phyloP scores from a whole-genome alignment of 1,139 yeast genomes.

The Candida freyschussii region DNA sequence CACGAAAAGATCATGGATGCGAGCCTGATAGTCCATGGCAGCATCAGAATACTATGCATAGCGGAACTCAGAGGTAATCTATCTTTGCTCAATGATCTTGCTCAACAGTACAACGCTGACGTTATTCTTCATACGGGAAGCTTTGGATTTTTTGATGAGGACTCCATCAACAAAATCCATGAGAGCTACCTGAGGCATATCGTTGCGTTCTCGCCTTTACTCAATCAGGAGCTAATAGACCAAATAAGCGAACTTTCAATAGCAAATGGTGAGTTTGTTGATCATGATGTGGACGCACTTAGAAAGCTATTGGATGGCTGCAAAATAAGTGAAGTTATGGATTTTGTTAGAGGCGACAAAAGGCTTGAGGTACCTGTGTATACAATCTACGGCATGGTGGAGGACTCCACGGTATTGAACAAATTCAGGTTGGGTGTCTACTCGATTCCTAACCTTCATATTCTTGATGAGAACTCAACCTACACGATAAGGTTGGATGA shows the following conservation, averaged over 20 bases:
- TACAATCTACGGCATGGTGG: constrained; percentile 71
- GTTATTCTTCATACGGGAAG: constrained; percentile 70
- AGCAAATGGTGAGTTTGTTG: constrained; percentile 37
- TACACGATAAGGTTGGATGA: constrained; percentile 33
- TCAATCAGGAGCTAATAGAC: constrained; percentile 43
- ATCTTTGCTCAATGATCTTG: constrained; percentile 43
- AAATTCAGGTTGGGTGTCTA: constrained; percentile 53
- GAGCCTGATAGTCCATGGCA: constrained; percentile 24
- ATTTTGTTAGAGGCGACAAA: constrained; percentile 44
- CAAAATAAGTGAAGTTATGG: constrained; percentile 50
- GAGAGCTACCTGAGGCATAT: constrained; percentile 56
- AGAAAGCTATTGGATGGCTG: constrained; percentile 35
- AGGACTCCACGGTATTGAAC: constrained; percentile 63
- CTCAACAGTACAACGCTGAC: constrained; percentile 40
- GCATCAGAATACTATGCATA: constrained; percentile 42
- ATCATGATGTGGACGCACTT: constrained; percentile 34
- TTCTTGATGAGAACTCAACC: constrained; percentile 55
- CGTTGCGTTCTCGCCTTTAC: constrained; percentile 61
- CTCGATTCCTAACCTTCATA: constrained; percentile 48
- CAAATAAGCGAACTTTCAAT: constrained; percentile 43
- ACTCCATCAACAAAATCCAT: constrained; percentile 53
- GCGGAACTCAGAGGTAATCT: constrained; percentile 55
- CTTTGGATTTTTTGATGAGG: constrained; percentile 69
- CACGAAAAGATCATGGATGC: constrained; percentile 9
- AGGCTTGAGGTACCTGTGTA: constrained; percentile 61